Evolutionary conservation across 768 basidiomycete genomes (phyloP).

Genomic region (Mycena olivaceomarginata): DNA sequence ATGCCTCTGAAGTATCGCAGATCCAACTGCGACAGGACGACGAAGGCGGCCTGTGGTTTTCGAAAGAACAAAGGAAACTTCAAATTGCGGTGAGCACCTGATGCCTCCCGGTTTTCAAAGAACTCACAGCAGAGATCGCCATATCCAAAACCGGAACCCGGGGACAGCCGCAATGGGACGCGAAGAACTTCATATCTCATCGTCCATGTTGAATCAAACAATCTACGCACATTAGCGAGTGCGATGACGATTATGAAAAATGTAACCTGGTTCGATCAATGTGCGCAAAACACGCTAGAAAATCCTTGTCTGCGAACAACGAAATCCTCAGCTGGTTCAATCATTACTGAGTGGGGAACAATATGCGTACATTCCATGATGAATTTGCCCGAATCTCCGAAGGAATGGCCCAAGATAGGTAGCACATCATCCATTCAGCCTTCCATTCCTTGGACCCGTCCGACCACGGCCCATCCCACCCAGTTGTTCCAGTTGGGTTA

Average conservation of each 20-base stretch:
- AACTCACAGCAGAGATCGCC: constrained; percentile 41
- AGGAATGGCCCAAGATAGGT: constrained; percentile 49
- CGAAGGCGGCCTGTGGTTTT: constrained; percentile 46
- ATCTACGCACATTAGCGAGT: constrained; percentile 4
- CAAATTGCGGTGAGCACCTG: background rate
- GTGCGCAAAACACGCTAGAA: constrained; percentile 39
- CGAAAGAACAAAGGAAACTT: constrained; percentile 54
- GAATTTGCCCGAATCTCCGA: constrained; percentile 56
- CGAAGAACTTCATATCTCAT: constrained; percentile 37
- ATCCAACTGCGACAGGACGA: constrained; percentile 57
- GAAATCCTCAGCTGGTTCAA: background rate
- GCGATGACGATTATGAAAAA: background rate
- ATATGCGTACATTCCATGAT: constrained; percentile 51
- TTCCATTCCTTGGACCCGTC: constrained; percentile 57
- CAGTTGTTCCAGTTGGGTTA: constrained; percentile 55
- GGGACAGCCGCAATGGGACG: constrained; percentile 36
- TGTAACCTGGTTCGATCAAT: constrained; percentile 35
- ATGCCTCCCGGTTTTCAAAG: background rate
- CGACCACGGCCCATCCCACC: constrained; percentile 55
- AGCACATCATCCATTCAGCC: constrained; percentile 52
- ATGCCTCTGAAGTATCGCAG: constrained; percentile 54
- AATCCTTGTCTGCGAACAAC: constrained; percentile 8
- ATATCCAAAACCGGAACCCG: constrained; percentile 31
- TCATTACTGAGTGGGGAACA: background rate
- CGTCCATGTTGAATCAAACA: constrained; percentile 40